A percentile compares a stretch with the other conserved stretches of the same genome.
These are phyloP conservation scores for Dioszegia crocea DNA, from an alignment of 768 basidiomycete species.

Conservation along the genomic window DNA sequence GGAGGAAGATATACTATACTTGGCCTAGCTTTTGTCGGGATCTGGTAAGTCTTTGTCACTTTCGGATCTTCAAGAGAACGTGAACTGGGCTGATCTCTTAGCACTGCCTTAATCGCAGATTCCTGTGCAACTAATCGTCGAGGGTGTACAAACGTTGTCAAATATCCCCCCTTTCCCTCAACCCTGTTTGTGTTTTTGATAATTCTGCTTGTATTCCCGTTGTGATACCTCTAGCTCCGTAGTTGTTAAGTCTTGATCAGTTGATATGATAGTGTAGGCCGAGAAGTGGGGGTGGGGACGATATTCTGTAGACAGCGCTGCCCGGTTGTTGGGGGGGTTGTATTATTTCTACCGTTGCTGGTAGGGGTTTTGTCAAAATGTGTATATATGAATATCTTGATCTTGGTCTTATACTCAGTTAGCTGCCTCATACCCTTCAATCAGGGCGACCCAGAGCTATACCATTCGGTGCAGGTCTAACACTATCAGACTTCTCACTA, in stretches of 20 bases:
- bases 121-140: constrained; percentile 34
- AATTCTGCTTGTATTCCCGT: no score
- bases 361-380: background rate
- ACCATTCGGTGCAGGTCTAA: no score
- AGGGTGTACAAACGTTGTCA: background rate
- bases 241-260: no score
- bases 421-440: no score
- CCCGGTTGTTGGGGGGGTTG: background rate
- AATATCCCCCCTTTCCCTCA: background rate
- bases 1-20: constrained; percentile 35
- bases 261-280: no score
- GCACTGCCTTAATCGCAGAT: constrained; percentile 43
- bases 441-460: no score
- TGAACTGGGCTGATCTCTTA: constrained; percentile 8
- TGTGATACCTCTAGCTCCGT: no score
- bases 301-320: background rate
- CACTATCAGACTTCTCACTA: no score
- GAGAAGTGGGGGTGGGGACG: background rate
- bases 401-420: no score
- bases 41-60: constrained; percentile 32
- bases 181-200: background rate
- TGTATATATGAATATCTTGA: no score
- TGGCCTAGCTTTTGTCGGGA: constrained; percentile 49
- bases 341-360: background rate
- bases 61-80: background rate